A percentile compares a stretch with the other conserved stretches of the same genome.
Conservation (phyloP, 2,329 filamentous ascomycete genomes). For the Aureobasidium sp. region DNA sequence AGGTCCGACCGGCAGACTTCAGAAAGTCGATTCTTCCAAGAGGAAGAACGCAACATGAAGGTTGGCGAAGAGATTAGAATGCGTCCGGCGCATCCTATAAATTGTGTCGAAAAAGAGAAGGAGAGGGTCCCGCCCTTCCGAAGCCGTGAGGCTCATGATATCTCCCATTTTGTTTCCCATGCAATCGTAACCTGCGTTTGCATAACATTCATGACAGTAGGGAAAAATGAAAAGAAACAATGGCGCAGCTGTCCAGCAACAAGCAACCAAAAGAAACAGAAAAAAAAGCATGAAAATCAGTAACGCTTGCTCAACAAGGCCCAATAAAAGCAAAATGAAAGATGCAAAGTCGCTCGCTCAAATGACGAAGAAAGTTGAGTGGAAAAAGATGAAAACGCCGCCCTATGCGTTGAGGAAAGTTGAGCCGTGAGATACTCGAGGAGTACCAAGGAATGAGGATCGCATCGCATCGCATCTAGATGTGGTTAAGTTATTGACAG, state of each 20-base stretch:
- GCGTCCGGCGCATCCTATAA: slow-evolving; percentile 1
- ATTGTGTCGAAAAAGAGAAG: neutral
- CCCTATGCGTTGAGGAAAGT: slow-evolving; percentile 2
- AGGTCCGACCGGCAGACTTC: neutral
- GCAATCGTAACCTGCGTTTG: slow-evolving; percentile 17
- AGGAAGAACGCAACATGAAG: neutral
- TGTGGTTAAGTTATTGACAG: neutral
- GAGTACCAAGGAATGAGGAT: neutral
- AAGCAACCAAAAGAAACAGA: neutral
- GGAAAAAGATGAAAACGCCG: slow-evolving; percentile 7
- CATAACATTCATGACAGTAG: slow-evolving; percentile 14
- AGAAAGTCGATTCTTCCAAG: neutral
- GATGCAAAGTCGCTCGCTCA: slow-evolving; percentile 15
- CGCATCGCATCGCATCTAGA: slow-evolving; percentile 15
- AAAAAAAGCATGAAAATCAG: neutral
- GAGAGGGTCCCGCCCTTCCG: slow-evolving; percentile 10
- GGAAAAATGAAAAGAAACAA: neutral
- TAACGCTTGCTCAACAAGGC: slow-evolving; percentile 14
- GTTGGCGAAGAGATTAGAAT: neutral
- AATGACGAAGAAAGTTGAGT: neutral
- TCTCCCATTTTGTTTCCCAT: slow-evolving; percentile 10
- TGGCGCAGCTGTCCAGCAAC: neutral
- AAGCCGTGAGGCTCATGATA: slow-evolving; percentile 12
- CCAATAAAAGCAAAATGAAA: slow-evolving; percentile 3
- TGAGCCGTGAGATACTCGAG: neutral